phyloP scores from a whole-genome alignment of 108 stramenopile genomes.

The Cyclotella cryptica region DNA sequence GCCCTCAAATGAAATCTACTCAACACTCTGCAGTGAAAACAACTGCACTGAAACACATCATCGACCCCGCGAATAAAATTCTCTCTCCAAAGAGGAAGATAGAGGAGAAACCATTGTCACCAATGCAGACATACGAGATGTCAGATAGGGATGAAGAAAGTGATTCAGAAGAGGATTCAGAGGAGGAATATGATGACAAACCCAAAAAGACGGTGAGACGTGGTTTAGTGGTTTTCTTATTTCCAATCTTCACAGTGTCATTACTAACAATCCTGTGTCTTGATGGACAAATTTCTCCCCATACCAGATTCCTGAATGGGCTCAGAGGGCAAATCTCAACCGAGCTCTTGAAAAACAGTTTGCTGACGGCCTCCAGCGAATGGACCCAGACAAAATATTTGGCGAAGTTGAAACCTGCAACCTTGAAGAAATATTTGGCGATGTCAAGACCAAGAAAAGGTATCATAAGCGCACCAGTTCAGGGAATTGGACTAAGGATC shows the following conservation, averaged over 20 bases:
- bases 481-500: constrained; percentile 90
- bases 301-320: constrained; percentile 72
- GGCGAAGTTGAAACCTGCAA: constrained; percentile 88
- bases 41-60: constrained; percentile 28
- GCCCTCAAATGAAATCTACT: constrained; percentile 18
- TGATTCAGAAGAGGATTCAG: constrained; percentile 72
- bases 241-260: not conserved
- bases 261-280: not conserved
- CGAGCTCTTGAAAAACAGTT: constrained; percentile 82
- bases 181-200: constrained; percentile 54
- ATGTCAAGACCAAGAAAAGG: constrained; percentile 69
- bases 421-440: constrained; percentile 89
- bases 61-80: constrained; percentile 43
- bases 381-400: constrained; percentile 93
- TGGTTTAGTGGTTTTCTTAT: too few species aligned
- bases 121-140: constrained; percentile 89
- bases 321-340: constrained; percentile 65
- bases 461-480: constrained; percentile 80
- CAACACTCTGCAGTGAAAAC: constrained; percentile 12
- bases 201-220: constrained; percentile 66
- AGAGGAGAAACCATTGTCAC: constrained; percentile 47
- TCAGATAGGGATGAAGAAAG: constrained; percentile 84
- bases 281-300: not conserved
- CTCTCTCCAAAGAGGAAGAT: not conserved
- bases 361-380: constrained; percentile 45